These are phyloP conservation scores for Globisporangium sylvaticum DNA, from an alignment of 352 stramenopile genomes.

Conservation along the genomic window DNA sequence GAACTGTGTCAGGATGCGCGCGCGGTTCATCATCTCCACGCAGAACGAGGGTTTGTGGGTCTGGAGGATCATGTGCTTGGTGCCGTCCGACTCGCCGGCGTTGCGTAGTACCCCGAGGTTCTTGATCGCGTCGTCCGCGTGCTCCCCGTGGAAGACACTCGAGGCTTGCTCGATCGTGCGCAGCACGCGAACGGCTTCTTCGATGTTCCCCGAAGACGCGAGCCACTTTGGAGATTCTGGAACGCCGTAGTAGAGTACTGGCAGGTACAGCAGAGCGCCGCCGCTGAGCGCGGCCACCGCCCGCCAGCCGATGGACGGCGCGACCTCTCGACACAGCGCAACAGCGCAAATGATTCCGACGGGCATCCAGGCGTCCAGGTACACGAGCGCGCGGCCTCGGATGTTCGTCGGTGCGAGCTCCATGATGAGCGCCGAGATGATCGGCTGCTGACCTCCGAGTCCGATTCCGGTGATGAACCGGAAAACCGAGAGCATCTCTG, in stretches of 20 bases:
- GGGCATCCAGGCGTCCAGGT: slow-evolving; percentile 19
- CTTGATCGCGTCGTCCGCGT: slow-evolving; percentile 1
- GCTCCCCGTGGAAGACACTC: neutral
- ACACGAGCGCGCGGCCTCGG: slow-evolving; percentile 20
- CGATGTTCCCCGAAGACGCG: neutral
- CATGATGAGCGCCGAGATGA: slow-evolving; percentile 38
- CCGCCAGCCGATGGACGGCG: slow-evolving; percentile 1
- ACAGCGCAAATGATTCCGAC: slow-evolving; percentile 11
- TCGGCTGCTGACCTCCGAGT: slow-evolving; percentile 44
- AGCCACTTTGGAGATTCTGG: slow-evolving; percentile 13
- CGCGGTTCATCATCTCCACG: neutral
- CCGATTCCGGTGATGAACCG: slow-evolving; percentile 41
- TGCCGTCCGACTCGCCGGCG: neutral
- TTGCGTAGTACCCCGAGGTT: neutral
- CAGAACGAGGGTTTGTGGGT: neutral
- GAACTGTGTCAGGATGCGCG: neutral
- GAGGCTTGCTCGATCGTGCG: slow-evolving; percentile 2
- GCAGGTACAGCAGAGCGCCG: slow-evolving; percentile 1
- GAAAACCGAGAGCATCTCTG: slow-evolving; percentile 27
- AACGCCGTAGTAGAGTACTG: neutral
- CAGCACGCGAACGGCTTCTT: slow-evolving; percentile 11
- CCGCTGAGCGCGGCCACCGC: neutral
- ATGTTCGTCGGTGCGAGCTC: neutral
- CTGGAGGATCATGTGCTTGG: neutral
- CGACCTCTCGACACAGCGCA: neutral